Evolutionary conservation across 1,284 basidiomycete species (phyloP).

Genomic region (Tetrapyrgos nigripes): DNA sequence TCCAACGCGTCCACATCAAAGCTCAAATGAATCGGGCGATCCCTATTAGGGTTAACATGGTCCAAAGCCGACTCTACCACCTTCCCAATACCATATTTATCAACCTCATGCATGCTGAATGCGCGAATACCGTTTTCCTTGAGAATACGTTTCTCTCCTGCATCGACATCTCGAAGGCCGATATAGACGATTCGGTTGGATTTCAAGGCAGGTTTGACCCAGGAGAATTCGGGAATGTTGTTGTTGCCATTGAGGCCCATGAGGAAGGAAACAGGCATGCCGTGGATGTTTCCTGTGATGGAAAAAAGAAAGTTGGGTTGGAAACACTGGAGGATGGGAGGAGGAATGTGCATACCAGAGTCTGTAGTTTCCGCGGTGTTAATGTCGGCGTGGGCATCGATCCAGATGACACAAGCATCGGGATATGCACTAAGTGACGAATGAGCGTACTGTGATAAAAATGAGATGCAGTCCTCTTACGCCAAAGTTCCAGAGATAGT

Average conservation of each 20-base stretch:
- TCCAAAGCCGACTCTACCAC: conserved; percentile 97
- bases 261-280: conserved; percentile 97
- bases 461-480: conserved; percentile 45
- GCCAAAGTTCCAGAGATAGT: conserved; percentile 85
- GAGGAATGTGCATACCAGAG: no score
- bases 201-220: conserved; percentile 81
- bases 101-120: conserved; percentile 98
- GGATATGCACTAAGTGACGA: conserved; percentile 60
- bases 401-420: conserved; percentile 89
- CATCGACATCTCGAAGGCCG: conserved; percentile 93
- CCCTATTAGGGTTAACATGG: conserved; percentile 86
- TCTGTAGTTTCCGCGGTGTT: conserved; percentile 89
- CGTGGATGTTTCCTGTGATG: conserved; percentile 88
- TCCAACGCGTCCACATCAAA: conserved; percentile 98
- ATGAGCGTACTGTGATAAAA: not conserved
- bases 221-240: conserved; percentile 69
- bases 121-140: conserved; percentile 90
- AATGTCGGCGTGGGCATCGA: conserved; percentile 95
- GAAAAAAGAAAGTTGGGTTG: conserved; percentile 10
- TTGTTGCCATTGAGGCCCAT: conserved; percentile 60
- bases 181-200: conserved; percentile 90
- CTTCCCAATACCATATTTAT: conserved; percentile 94
- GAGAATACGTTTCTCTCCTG: conserved; percentile 89
- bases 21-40: conserved; percentile 91
- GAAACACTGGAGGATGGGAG: conserved; percentile 24